These are phyloP conservation scores for Ophiostoma piceae DNA, from an alignment of 2,329 filamentous ascomycete species.

Conservation along the genomic window DNA sequence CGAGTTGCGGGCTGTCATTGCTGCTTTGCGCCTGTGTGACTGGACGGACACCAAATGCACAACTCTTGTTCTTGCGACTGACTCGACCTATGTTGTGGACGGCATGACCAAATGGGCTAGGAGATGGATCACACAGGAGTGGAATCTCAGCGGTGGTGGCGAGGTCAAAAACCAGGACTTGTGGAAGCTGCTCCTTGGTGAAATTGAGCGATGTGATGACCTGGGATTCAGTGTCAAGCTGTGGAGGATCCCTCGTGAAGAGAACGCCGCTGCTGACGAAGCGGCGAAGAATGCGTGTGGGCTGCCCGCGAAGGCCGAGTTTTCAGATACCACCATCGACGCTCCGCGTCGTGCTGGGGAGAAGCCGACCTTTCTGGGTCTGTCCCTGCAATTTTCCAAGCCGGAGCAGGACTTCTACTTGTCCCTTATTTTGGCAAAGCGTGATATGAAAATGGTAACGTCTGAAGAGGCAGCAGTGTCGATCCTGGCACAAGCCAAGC, in stretches of 20 bases:
- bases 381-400: background rate
- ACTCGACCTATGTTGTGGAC: background rate
- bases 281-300: background rate
- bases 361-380: background rate
- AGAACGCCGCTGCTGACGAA: background rate
- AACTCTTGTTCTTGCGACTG: background rate
- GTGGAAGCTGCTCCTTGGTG: background rate
- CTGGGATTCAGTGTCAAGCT: background rate
- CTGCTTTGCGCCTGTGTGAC: background rate
- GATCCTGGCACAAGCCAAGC: background rate
- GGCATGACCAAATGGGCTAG: background rate
- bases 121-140: background rate
- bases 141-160: background rate
- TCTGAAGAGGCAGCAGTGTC: background rate
- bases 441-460: background rate
- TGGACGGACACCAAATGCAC: background rate
- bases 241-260: background rate
- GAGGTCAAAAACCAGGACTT: background rate
- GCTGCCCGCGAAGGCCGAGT: background rate
- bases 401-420: background rate
- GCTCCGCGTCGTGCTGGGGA: background rate
- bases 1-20: background rate
- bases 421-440: background rate
- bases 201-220: background rate
- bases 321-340: background rate